Conservation (phyloP, 371 early-diverging fungal genomes). For the Sanchytrium tribonematis region DNA sequence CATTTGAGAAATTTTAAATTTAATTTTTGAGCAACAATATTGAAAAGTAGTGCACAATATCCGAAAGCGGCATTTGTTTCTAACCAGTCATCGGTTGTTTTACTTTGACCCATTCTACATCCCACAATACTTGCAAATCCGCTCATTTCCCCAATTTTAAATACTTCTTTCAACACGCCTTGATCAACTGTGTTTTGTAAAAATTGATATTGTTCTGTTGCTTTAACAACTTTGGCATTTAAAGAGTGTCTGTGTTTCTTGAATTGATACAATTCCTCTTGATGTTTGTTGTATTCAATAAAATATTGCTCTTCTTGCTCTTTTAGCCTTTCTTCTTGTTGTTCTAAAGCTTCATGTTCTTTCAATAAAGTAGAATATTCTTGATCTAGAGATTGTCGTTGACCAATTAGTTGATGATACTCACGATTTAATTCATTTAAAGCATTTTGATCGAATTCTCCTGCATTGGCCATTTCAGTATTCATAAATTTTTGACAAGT, state of each 20-base stretch:
- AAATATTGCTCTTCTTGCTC: background rate
- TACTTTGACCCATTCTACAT: background rate
- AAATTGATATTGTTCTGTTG: background rate
- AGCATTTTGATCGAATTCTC: background rate
- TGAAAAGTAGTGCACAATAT: background rate
- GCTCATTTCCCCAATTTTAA: background rate
- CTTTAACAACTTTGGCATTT: background rate
- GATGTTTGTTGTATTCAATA: background rate
- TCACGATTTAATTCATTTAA: background rate
- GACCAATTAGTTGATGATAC: background rate
- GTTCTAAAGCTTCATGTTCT: background rate
- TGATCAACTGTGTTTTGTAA: background rate
- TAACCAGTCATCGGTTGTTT: background rate
- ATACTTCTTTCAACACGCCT: background rate
- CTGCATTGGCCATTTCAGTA: background rate
- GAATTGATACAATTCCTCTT: background rate
- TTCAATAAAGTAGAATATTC: background rate
- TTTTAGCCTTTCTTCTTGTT: background rate
- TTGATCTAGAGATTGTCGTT: background rate
- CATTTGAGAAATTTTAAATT: background rate
- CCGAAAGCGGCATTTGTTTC: background rate
- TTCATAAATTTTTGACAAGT: background rate
- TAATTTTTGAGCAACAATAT: background rate
- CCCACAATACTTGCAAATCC: background rate
- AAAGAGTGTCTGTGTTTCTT: background rate